Conservation (phyloP, 192 early-diverging fungal genomes). For the Endogone sp. region DNA sequence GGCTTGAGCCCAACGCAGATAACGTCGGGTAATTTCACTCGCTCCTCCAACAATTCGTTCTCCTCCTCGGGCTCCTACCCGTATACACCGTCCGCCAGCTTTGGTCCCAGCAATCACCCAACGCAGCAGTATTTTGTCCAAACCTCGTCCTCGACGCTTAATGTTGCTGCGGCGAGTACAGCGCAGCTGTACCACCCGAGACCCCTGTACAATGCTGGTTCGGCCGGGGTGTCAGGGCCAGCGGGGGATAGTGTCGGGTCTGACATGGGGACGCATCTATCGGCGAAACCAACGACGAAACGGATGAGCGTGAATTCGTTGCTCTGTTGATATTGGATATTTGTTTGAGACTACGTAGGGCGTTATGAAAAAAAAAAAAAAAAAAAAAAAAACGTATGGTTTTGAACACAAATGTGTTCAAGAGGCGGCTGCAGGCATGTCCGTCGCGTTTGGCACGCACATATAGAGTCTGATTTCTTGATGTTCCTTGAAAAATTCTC, state of each 20-base stretch:
- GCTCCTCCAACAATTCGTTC: slow-evolving; percentile 3
- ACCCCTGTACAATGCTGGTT: not conserved
- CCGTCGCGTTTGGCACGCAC: too few species aligned
- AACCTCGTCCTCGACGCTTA: slow-evolving; percentile 25
- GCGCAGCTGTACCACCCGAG: not conserved
- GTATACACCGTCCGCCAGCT: slow-evolving; percentile 4
- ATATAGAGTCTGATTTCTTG: too few species aligned
- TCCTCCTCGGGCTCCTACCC: slow-evolving; percentile 4
- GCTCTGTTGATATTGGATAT: slow-evolving; percentile 2
- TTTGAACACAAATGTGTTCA: too few species aligned
- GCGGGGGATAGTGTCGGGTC: not conserved
- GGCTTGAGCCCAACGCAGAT: slow-evolving; percentile 1
- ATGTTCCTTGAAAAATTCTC: too few species aligned
- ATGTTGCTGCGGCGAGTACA: slow-evolving; percentile 22
- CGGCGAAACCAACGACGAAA: not conserved
- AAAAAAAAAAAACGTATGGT: too few species aligned
- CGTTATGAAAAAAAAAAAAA: too few species aligned
- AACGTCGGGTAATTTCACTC: not conserved
- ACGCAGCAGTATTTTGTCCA: slow-evolving; percentile 30
- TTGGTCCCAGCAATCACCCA: slow-evolving; percentile 17
- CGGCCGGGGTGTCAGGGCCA: not conserved
- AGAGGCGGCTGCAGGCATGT: too few species aligned
- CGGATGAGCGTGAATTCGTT: slow-evolving; percentile 1
- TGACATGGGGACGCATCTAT: not conserved
- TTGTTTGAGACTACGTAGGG: too few species aligned